phyloP scores from a whole-genome alignment of 805 yeast species.

The Suhomyces prunicola region DNA sequence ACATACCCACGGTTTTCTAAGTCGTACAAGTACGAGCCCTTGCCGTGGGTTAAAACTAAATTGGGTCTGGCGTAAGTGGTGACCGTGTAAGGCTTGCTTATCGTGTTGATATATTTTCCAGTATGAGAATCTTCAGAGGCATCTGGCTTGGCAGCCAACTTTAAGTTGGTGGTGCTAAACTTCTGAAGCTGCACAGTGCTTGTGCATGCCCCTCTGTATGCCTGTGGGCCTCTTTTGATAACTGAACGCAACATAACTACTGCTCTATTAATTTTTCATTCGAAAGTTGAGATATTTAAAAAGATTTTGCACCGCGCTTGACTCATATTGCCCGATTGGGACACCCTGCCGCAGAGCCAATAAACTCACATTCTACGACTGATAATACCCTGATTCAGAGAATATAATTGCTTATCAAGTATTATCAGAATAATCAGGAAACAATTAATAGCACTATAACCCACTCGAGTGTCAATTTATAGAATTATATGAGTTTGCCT shows the following conservation, averaged over 20 bases:
- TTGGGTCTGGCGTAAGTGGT: conserved; percentile 81
- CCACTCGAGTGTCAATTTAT: too few species aligned
- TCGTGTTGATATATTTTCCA: conserved; percentile 42
- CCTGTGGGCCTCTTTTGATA: conserved; percentile 1
- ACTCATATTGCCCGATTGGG: conserved; percentile 24
- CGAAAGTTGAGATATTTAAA: neutral
- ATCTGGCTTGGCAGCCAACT: conserved; percentile 20
- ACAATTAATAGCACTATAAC: too few species aligned
- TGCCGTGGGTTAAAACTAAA: conserved; percentile 73
- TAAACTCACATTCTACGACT: neutral
- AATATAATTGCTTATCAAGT: too few species aligned
- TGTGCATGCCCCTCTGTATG: conserved; percentile 1
- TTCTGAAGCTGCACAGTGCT: neutral
- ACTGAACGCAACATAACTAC: conserved; percentile 12
- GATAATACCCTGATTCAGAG: too few species aligned
- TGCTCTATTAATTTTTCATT: conserved; percentile 1
- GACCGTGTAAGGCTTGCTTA: conserved; percentile 54
- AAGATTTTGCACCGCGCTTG: conserved; percentile 35
- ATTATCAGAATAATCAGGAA: too few species aligned
- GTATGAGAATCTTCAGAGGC: conserved; percentile 32
- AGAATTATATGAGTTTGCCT: too few species aligned
- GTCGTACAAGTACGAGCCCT: conserved; percentile 81
- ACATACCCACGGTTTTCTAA: conserved; percentile 72
- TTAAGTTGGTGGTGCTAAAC: conserved; percentile 4
- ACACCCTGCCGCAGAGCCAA: neutral